These are phyloP conservation scores for Tetradesmus lagerheimii DNA, from an alignment of 139 green algal genomes.

Conservation along the genomic window DNA sequence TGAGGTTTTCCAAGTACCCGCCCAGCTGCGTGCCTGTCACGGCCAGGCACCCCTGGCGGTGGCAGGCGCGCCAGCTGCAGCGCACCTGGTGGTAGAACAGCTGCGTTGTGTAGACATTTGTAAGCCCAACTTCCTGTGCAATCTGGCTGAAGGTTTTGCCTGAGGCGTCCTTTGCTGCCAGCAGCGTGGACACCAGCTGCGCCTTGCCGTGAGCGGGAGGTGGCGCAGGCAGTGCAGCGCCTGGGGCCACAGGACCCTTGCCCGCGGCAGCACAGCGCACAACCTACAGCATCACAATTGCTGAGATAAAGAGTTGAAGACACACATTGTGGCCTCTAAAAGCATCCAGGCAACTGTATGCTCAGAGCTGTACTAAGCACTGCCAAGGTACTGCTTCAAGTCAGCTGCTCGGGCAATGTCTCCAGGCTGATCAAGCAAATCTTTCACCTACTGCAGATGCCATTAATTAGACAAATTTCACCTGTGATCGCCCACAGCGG, in stretches of 20 bases:
- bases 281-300: neutral
- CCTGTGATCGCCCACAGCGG: neutral
- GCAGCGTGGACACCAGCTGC: constrained; percentile 51
- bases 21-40: too few species aligned
- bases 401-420: neutral
- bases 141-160: constrained; percentile 76
- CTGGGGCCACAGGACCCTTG: neutral
- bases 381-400: neutral
- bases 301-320: neutral
- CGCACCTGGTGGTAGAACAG: constrained; percentile 70
- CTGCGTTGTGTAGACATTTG: constrained; percentile 74
- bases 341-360: too few species aligned
- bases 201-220: constrained; percentile 20
- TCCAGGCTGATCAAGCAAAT: too few species aligned
- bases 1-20: too few species aligned
- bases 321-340: neutral
- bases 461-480: neutral
- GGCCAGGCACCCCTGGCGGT: too few species aligned
- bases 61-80: neutral
- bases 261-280: neutral
- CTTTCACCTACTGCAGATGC: too few species aligned
- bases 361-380: too few species aligned
- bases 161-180: constrained; percentile 64
- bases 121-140: constrained; percentile 59
- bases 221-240: neutral